Percentiles rank a stretch among this genome's conserved stretches.
These are phyloP conservation scores for Ogataea thermomethanolica DNA, from an alignment of 805 yeast genomes.

Conservation along the genomic window DNA sequence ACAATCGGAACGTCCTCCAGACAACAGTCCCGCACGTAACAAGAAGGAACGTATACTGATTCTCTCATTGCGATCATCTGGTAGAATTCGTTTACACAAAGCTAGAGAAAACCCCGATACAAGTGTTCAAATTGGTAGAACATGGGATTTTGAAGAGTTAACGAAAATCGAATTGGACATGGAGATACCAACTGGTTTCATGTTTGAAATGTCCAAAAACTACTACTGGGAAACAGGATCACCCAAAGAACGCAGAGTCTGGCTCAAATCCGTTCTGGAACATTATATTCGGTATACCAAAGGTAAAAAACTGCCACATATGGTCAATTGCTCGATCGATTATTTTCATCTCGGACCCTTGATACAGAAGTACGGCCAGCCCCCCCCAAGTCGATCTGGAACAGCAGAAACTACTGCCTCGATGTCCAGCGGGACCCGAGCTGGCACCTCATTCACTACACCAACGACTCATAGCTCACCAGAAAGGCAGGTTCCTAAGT, in stretches of 20 bases:
- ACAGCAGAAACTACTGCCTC: conserved; percentile 12
- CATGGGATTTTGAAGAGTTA: conserved; percentile 83
- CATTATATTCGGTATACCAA: conserved; percentile 53
- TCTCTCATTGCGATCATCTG: conserved; percentile 59
- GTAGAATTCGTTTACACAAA: conserved; percentile 73
- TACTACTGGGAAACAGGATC: conserved; percentile 79
- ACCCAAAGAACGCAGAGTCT: conserved; percentile 55
- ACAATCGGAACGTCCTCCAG: conserved; percentile 68
- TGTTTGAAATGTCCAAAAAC: conserved; percentile 62
- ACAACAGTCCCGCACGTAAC: conserved; percentile 40
- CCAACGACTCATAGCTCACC: conserved; percentile 7
- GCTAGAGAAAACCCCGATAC: conserved; percentile 78
- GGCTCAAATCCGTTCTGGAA: conserved; percentile 50
- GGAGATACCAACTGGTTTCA: conserved; percentile 53
- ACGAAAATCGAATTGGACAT: conserved; percentile 50
- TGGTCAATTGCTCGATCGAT: conserved; percentile 44
- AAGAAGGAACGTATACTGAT: conserved; percentile 63
- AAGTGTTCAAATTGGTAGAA: conserved; percentile 82
- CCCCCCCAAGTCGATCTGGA: conserved; percentile 8
- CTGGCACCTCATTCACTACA: conserved; percentile 15
- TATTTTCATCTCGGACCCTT: conserved; percentile 34
- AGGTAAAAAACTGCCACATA: conserved; percentile 48
- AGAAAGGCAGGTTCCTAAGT: neutral
- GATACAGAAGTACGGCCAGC: conserved; percentile 9
- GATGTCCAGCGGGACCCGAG: conserved; percentile 9